These are phyloP conservation scores for Backusella morwellensis DNA, from an alignment of 192 early-diverging fungal genomes.

Conservation along the genomic window DNA sequence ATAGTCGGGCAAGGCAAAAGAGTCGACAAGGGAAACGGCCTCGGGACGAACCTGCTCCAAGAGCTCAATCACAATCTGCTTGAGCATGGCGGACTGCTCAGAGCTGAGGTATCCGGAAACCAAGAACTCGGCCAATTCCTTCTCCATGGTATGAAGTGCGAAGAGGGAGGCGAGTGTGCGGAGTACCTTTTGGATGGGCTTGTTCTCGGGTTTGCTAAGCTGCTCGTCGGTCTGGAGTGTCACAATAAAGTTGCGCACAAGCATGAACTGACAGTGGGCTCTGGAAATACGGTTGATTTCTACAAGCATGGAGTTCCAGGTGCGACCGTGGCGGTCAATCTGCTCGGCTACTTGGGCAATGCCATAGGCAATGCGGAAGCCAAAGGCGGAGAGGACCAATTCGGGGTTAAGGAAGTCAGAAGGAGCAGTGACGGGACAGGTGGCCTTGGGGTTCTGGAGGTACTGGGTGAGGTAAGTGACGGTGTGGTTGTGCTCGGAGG, in stretches of 20 bases:
- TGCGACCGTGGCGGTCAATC: constrained; percentile 58
- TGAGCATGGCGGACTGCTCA: constrained; percentile 50
- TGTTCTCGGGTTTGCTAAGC: constrained; percentile 33
- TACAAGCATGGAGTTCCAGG: constrained; percentile 77
- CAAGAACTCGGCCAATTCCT: constrained; percentile 67
- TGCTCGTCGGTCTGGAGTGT: constrained; percentile 47
- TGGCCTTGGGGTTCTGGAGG: constrained; percentile 55
- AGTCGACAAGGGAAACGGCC: constrained; percentile 78
- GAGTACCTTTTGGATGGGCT: constrained; percentile 44
- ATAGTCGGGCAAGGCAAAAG: constrained; percentile 76
- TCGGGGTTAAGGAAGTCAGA: constrained; percentile 57
- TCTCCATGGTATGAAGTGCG: constrained; percentile 66
- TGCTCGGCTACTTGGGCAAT: constrained; percentile 59
- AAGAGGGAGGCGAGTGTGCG: constrained; percentile 43
- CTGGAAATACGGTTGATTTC: constrained; percentile 70
- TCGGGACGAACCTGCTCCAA: constrained; percentile 70
- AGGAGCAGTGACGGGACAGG: constrained; percentile 52
- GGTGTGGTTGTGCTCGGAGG: constrained; percentile 45
- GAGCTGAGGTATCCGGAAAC: constrained; percentile 51
- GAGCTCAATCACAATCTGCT: constrained; percentile 45
- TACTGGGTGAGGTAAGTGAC: constrained; percentile 46
- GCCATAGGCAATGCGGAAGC: constrained; percentile 70
- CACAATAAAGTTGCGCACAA: constrained; percentile 71
- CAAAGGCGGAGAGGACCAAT: constrained; percentile 67
- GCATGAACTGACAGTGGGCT: constrained; percentile 77